Evolutionary conservation across 495 filamentous ascomycete species (phyloP).

Genomic region (Xylaria longipes): DNA sequence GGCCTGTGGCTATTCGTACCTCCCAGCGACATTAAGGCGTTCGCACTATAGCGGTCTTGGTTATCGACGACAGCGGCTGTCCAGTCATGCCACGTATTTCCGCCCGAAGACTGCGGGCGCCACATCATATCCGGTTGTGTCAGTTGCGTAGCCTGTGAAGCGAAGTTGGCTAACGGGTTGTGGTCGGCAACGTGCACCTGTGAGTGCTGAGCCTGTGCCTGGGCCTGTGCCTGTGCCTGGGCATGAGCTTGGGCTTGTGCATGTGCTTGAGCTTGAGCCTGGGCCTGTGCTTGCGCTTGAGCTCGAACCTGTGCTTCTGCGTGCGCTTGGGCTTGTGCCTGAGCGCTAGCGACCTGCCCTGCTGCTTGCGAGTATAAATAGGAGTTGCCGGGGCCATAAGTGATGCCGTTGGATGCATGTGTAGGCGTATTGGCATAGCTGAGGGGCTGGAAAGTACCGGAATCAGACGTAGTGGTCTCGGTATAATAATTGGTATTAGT

Average conservation of each 20-base stretch:
- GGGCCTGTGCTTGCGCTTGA: conserved; percentile 30
- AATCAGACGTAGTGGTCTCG: conserved; percentile 30
- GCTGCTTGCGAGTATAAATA: conserved; percentile 37
- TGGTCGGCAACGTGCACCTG: conserved; percentile 36
- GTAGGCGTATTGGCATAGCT: conserved; percentile 33
- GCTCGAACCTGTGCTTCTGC: conserved; percentile 30
- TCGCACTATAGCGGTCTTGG: conserved; percentile 53
- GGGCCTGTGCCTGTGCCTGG: conserved; percentile 37
- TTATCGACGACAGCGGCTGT: conserved; percentile 53
- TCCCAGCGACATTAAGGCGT: conserved; percentile 50
- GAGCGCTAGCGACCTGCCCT: conserved; percentile 32
- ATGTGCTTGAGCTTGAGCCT: conserved; percentile 31
- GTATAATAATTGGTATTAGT: conserved; percentile 35
- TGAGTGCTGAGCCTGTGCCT: conserved; percentile 34
- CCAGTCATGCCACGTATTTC: conserved; percentile 57
- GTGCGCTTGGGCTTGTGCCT: conserved; percentile 33
- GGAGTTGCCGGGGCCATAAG: conserved; percentile 33
- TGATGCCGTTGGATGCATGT: conserved; percentile 32
- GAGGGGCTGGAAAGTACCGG: conserved; percentile 33
- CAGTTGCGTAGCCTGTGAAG: conserved; percentile 37
- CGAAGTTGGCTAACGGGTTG: conserved; percentile 36
- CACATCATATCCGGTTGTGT: conserved; percentile 39
- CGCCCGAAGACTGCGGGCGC: conserved; percentile 39
- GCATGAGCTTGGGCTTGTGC: conserved; percentile 35
- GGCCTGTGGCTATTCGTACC: conserved; percentile 32